These are phyloP conservation scores for Solanum aculeatissimum DNA, from an alignment of 305 asterid genomes.

Conservation along the genomic window DNA sequence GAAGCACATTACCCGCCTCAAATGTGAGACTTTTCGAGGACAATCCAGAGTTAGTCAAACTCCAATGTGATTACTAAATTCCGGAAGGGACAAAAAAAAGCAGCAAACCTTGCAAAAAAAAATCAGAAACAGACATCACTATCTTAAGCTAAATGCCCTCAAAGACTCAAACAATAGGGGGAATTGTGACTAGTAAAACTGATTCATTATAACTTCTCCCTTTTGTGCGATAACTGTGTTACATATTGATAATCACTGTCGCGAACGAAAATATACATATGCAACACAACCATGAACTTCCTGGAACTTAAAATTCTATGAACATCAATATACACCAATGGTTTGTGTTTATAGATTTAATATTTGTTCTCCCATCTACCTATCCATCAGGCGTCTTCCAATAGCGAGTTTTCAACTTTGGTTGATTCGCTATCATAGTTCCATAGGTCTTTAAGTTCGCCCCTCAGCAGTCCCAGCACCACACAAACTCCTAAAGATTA, in stretches of 20 bases:
- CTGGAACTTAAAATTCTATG: neutral
- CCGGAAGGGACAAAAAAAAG: too few species aligned
- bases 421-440: constrained; percentile 23
- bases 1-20: too few species aligned
- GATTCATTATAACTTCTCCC: neutral
- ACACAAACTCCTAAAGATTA: constrained; percentile 50
- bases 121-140: neutral
- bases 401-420: neutral
- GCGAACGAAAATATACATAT: neutral
- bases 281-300: neutral
- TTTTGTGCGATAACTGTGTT: neutral
- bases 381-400: neutral
- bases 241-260: neutral
- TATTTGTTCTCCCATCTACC: neutral
- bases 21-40: too few species aligned
- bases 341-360: neutral
- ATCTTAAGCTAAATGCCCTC: neutral
- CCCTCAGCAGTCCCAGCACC: constrained; percentile 56
- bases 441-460: constrained; percentile 80
- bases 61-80: too few species aligned
- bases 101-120: neutral
- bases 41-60: too few species aligned
- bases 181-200: neutral
- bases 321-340: neutral
- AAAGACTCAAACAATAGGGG: neutral